Conservation (phyloP, 176 grass and related monocot genomes). For the Juncus inflexus region DNA sequence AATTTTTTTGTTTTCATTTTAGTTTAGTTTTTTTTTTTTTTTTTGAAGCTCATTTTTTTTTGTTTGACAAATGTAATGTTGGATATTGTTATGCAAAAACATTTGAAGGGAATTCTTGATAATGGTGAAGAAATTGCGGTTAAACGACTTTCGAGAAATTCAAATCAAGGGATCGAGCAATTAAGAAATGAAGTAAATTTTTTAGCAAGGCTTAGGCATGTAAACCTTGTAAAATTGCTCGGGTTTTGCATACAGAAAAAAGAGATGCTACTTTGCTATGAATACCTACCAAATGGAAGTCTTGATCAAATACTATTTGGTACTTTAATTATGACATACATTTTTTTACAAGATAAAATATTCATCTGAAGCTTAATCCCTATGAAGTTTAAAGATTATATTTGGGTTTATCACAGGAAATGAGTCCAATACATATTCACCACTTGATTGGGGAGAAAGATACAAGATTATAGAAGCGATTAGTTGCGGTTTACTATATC, state of each 20-base stretch:
- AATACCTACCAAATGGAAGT: slow-evolving; percentile 1
- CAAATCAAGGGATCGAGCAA: background rate
- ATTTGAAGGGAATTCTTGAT: slow-evolving; percentile 4
- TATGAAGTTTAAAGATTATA: background rate
- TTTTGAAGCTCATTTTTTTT: background rate
- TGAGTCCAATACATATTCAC: background rate
- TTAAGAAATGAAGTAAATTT: slow-evolving; percentile 16
- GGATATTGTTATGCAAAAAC: background rate
- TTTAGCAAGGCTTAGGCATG: slow-evolving; percentile 16
- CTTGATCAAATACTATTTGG: slow-evolving; percentile 20
- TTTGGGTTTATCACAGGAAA: background rate
- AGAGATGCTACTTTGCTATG: slow-evolving; percentile 13
- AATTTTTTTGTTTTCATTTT: background rate
- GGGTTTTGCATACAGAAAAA: slow-evolving; percentile 1
- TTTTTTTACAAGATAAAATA: background rate
- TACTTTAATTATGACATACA: background rate
- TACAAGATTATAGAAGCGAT: slow-evolving; percentile 6
- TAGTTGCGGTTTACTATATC: slow-evolving; percentile 5
- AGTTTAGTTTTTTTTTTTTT: background rate
- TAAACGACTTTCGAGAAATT: slow-evolving; percentile 12
- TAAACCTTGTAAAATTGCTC: slow-evolving; percentile 10
- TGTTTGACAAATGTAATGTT: too few species aligned
- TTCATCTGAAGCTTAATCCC: background rate
- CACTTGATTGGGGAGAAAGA: slow-evolving; percentile 18
- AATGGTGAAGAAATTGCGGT: slow-evolving; percentile 20